Percentiles rank a stretch among this genome's conserved stretches.
Conservation (phyloP, 257 asterid genomes). For the Osmanthus fragrans region DNA sequence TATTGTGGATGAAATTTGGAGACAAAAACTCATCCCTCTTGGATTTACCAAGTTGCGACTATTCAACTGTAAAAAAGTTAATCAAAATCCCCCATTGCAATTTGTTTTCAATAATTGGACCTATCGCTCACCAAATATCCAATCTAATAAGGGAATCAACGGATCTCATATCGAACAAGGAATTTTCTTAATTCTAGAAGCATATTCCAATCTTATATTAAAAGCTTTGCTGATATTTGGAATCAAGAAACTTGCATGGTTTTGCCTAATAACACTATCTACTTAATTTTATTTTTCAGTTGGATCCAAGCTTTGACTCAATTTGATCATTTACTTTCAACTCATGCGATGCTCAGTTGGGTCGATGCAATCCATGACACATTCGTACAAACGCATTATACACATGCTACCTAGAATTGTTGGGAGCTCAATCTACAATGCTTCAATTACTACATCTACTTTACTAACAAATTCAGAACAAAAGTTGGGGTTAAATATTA, state of each 20-base stretch:
- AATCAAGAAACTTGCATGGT: slow-evolving; percentile 4
- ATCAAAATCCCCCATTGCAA: background rate
- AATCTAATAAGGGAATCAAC: no score
- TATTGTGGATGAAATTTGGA: background rate
- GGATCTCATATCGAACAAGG: background rate
- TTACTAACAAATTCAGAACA: background rate
- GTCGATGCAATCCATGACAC: no score
- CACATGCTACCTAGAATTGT: background rate
- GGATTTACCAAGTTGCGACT: no score
- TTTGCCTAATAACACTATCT: background rate
- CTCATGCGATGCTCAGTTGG: background rate
- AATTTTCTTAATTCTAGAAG: slow-evolving; percentile 22
- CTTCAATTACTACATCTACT: no score
- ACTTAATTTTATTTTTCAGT: background rate
- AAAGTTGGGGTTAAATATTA: slow-evolving; percentile 12
- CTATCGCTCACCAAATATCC: no score
- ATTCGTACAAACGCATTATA: background rate
- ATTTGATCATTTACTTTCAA: background rate
- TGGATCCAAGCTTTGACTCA: background rate
- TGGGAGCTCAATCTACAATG: background rate
- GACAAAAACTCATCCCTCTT: no score
- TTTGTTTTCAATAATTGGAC: no score
- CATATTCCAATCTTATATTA: slow-evolving; percentile 31
- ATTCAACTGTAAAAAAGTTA: background rate
- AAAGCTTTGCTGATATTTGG: background rate